Percentiles rank a stretch among this genome's conserved stretches.
Evolutionary conservation across 2,329 filamentous ascomycete species (phyloP).

Genomic region (Westerdykella ornata): DNA sequence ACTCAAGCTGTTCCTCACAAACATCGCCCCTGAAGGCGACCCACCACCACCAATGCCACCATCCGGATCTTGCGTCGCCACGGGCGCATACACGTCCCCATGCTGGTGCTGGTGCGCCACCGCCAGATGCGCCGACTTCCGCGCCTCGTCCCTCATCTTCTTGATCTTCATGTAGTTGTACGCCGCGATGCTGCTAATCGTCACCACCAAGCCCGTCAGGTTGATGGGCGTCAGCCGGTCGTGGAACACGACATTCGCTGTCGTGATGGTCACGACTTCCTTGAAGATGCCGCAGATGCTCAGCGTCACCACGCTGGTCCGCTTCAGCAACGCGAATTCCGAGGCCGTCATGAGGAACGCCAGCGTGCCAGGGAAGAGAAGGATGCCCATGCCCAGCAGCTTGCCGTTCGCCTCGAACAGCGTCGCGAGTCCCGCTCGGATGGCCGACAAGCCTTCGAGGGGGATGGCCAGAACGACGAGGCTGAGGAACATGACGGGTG

Average conservation of each 20-base stretch:
- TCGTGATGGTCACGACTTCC: constrained; percentile 91
- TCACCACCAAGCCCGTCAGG: constrained; percentile 77
- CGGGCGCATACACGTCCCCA: constrained; percentile 36
- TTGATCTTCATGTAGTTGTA: constrained; percentile 95
- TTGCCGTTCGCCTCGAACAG: constrained; percentile 64
- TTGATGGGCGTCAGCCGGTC: constrained; percentile 85
- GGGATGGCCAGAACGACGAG: constrained; percentile 75
- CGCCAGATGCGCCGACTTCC: constrained; percentile 41
- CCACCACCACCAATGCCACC: constrained; percentile 9
- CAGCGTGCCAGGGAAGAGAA: constrained; percentile 83
- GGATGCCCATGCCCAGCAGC: constrained; percentile 59
- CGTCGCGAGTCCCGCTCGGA: constrained; percentile 58
- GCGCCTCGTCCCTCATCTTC: constrained; percentile 76
- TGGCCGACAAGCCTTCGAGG: constrained; percentile 68
- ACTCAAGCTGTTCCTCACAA: constrained; percentile 35
- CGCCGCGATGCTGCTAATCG: constrained; percentile 73
- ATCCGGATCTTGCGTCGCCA: constrained; percentile 29
- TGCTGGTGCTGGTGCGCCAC: constrained; percentile 36
- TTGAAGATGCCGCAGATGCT: constrained; percentile 98
- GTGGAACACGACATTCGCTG: constrained; percentile 79
- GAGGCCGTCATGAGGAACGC: constrained; percentile 96
- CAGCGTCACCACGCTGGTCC: constrained; percentile 90
- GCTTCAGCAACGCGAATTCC: constrained; percentile 90
- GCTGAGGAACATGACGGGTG: constrained; percentile 88
- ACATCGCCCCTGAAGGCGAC: constrained; percentile 14